phyloP scores from a whole-genome alignment of 306 rosid species.

The Macrotyloma uniflorum region DNA sequence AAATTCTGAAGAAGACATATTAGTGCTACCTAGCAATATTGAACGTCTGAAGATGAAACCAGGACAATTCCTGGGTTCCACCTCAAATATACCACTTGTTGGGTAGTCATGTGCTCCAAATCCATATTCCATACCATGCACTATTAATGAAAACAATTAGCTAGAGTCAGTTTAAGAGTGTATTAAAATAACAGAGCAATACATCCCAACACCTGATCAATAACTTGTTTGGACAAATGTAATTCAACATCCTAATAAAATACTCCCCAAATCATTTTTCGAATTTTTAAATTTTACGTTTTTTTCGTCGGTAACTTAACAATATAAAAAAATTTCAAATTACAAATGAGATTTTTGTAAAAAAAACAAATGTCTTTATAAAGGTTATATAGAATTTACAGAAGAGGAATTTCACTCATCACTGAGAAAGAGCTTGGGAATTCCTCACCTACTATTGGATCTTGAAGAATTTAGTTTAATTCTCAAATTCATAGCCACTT shows the following conservation, averaged over 20 bases:
- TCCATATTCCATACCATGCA: slow-evolving; percentile 90
- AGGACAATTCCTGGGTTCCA: slow-evolving; percentile 96
- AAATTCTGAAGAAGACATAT: slow-evolving; percentile 68
- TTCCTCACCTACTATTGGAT: no score
- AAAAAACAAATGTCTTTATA: background rate
- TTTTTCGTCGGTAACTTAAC: background rate
- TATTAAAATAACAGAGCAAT: slow-evolving; percentile 24
- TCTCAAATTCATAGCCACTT: no score
- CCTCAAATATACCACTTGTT: slow-evolving; percentile 95
- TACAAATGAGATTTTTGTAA: background rate
- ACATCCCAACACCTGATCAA: background rate
- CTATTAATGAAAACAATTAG: slow-evolving; percentile 54
- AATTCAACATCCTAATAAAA: background rate
- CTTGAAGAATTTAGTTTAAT: no score
- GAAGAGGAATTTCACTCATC: background rate
- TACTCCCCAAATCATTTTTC: background rate
- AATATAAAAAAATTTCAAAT: slow-evolving; percentile 20
- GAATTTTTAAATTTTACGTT: background rate
- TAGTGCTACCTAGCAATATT: slow-evolving; percentile 75
- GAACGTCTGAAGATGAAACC: slow-evolving; percentile 92
- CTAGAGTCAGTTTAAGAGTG: slow-evolving; percentile 18
- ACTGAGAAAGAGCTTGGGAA: no score
- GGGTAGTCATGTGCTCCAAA: slow-evolving; percentile 96
- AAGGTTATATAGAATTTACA: background rate
- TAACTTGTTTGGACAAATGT: background rate